phyloP scores from a whole-genome alignment of 2,329 filamentous ascomycete species.

The Botryotinia calthae region DNA sequence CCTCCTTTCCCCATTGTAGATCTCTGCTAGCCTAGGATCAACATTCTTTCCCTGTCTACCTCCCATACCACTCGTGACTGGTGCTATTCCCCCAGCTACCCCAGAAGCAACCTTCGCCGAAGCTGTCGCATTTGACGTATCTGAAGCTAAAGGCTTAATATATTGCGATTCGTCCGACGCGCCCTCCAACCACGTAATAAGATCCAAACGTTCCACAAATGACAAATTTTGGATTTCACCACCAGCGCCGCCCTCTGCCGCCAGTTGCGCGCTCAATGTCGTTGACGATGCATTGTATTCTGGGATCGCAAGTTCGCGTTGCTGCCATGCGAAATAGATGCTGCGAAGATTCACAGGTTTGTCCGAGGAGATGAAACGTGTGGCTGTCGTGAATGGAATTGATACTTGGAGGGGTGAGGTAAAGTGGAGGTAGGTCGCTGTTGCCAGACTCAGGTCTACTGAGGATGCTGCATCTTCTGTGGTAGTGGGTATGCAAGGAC shows the following conservation, averaged over 20 bases:
- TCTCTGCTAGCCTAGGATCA: constrained; percentile 79
- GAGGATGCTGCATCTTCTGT: constrained; percentile 64
- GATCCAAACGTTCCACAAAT: constrained; percentile 86
- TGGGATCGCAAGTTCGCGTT: constrained; percentile 83
- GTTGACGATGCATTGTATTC: constrained; percentile 87
- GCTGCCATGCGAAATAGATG: constrained; percentile 94
- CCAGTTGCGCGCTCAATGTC: constrained; percentile 74
- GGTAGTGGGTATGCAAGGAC: constrained; percentile 69
- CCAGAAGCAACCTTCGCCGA: constrained; percentile 49
- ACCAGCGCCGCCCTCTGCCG: constrained; percentile 49
- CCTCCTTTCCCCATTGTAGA: constrained; percentile 86
- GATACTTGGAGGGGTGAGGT: constrained; percentile 57
- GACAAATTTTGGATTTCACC: constrained; percentile 81
- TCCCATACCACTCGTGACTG: constrained; percentile 45
- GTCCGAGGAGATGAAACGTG: constrained; percentile 80
- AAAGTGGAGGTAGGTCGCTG: constrained; percentile 79
- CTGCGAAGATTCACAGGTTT: constrained; percentile 80
- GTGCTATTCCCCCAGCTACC: constrained; percentile 42
- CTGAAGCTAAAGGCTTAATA: constrained; percentile 78
- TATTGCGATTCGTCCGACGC: constrained; percentile 89
- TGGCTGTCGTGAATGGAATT: constrained; percentile 69
- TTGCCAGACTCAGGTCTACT: constrained; percentile 57
- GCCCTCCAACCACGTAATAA: constrained; percentile 91
- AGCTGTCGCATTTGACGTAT: constrained; percentile 44
- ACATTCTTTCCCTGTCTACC: constrained; percentile 62